Evolutionary conservation across 805 yeast genomes (phyloP).

Genomic region (Myxozyma neglecta): DNA sequence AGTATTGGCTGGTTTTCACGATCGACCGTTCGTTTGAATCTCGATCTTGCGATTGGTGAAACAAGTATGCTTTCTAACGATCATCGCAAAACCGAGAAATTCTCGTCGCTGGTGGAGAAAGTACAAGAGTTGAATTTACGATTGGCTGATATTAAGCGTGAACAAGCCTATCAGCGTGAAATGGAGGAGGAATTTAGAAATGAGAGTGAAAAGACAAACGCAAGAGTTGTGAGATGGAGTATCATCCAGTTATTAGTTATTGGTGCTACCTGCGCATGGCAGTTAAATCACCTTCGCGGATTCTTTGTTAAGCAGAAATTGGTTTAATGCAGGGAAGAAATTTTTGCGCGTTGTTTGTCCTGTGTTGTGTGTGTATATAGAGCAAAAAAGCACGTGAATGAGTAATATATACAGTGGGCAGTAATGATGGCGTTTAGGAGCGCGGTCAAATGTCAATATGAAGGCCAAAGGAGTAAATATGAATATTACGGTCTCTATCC

Average conservation of each 20-base stretch:
- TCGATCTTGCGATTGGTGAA: conserved; percentile 72
- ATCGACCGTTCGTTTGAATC: conserved; percentile 61
- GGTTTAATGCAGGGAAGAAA: conserved; percentile 45
- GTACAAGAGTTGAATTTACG: conserved; percentile 58
- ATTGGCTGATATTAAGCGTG: conserved; percentile 58
- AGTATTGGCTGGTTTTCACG: conserved; percentile 62
- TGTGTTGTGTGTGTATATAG: not conserved
- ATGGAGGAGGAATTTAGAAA: conserved; percentile 78
- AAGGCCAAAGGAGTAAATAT: not conserved
- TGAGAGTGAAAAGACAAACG: conserved; percentile 72
- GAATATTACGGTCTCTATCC: not conserved
- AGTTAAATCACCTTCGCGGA: conserved; percentile 70
- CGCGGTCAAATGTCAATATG: not conserved
- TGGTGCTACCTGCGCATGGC: conserved; percentile 69
- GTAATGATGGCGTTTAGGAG: too few relatives aligned
- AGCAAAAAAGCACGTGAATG: too few relatives aligned
- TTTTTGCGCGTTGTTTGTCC: not conserved
- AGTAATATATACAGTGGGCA: not conserved
- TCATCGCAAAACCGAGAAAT: conserved; percentile 48
- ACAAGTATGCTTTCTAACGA: conserved; percentile 58
- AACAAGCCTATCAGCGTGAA: conserved; percentile 60
- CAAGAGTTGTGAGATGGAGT: conserved; percentile 73
- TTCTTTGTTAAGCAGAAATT: conserved; percentile 88
- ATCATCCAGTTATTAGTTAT: conserved; percentile 68
- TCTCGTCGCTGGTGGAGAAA: conserved; percentile 50